Base-by-base conservation (phyloP, 1,139 yeast genomes). In the Magnusiomyces sp. region DNA sequence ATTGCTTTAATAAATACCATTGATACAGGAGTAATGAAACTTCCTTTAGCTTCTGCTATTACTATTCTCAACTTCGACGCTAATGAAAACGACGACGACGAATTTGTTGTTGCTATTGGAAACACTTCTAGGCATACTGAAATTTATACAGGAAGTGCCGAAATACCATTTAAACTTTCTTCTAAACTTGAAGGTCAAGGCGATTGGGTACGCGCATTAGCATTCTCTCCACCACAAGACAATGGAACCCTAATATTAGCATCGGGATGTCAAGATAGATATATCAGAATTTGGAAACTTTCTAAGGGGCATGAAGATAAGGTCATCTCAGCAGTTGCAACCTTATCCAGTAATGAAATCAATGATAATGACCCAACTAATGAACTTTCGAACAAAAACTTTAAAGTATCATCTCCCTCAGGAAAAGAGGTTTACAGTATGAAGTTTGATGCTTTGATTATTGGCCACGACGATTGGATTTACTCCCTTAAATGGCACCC, bases 401-500 rank as follows among this genome's bases (percentile, higher is more conserved):
- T 66, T 53, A 50, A 55, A 2, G 43, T 64, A 10, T 54, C 50
- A 6, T 52, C 52, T 47, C 55, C 63, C 5, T 66, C 69, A 5
- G 49, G 52, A 49, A 23, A 23, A 23, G 29, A 23, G 29, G 29
- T 23, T 7, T 77, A 75, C 49, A 79, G 88, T 0, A 75, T 88
- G 52, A 80, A 80, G 56, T 89, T 89, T 62, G 98, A 94, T 63
- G 97, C 98, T 0, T 76, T 94, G 55, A 80, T 94, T 33, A 83
- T 92, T 84, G 98, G 98, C 9, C 98, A 94, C 65, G 99, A 94
- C 63, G 99, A 94, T 66, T 94, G 98, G 98, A 83, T 94, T 31
- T 80, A 92, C 11, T 81, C 89, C 7, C 71, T 92, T 43, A 73
- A 76, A 50, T 94, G 98, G 97, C 86, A 84, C 60, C 83, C 84